phyloP scores from a whole-genome alignment of 2,329 filamentous ascomycete species.

The Colletotrichum sansevieriae region DNA sequence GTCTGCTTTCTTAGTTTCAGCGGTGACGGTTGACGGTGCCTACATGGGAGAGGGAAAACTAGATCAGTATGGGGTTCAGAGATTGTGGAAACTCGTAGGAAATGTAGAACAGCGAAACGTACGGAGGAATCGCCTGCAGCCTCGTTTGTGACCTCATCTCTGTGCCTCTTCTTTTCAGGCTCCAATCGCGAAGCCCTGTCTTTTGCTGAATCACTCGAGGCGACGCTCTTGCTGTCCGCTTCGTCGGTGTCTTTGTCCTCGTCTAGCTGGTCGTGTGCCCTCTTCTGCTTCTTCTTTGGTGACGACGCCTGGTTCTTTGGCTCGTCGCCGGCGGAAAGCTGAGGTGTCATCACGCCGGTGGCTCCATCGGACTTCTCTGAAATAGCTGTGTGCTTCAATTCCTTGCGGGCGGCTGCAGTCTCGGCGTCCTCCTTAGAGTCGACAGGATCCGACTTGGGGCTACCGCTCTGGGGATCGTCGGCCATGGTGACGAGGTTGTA shows the following conservation, averaged over 20 bases:
- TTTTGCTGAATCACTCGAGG: constrained; percentile 60
- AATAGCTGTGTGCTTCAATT: constrained; percentile 74
- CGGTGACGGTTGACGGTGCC: constrained; percentile 19
- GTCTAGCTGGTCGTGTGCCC: constrained; percentile 71
- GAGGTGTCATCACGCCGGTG: constrained; percentile 45
- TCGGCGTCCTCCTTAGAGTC: constrained; percentile 70
- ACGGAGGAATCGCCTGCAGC: constrained; percentile 20
- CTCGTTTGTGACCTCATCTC: constrained; percentile 60
- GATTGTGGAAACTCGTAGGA: background rate
- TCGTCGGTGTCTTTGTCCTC: constrained; percentile 58
- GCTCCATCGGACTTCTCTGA: constrained; percentile 60
- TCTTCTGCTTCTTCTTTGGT: constrained; percentile 76
- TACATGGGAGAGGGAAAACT: background rate
- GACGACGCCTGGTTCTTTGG: constrained; percentile 67
- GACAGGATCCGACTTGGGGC: constrained; percentile 54
- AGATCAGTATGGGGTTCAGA: constrained; percentile 9
- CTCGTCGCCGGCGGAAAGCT: constrained; percentile 51
- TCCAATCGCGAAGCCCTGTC: constrained; percentile 62
- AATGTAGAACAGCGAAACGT: background rate
- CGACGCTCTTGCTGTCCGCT: constrained; percentile 58
- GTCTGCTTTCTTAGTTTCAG: constrained; percentile 7
- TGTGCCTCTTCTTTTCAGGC: constrained; percentile 75
- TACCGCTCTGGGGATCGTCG: constrained; percentile 58
- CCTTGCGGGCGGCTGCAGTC: constrained; percentile 73
- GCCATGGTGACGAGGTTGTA: constrained; percentile 53